Evolutionary conservation across 1,284 basidiomycete genomes (phyloP).

Genomic region (Apiotrichum brassicae): DNA sequence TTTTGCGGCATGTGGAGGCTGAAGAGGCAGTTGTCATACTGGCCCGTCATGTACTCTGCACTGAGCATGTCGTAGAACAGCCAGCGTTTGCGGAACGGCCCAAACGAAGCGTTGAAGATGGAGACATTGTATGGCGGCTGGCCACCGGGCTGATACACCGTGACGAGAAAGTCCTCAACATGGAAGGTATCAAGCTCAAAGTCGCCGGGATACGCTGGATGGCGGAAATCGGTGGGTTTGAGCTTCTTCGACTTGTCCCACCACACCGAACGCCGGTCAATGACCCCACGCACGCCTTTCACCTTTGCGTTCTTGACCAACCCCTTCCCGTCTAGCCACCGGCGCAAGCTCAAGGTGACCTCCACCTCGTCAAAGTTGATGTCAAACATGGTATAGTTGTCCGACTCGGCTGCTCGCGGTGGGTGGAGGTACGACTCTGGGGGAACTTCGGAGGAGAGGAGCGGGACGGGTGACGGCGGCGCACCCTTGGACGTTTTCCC

Average conservation of each 20-base stretch:
- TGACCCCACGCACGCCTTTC: constrained; percentile 86
- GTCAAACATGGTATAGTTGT: constrained; percentile 82
- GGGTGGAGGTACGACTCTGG: constrained; percentile 33
- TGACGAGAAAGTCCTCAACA: constrained; percentile 88
- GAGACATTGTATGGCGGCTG: constrained; percentile 93
- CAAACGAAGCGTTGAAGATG: constrained; percentile 89
- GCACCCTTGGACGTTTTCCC: constrained; percentile 27
- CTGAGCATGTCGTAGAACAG: constrained; percentile 86
- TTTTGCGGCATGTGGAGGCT: constrained; percentile 95
- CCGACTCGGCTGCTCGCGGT: constrained; percentile 24
- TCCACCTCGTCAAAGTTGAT: constrained; percentile 90
- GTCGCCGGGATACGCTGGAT: constrained; percentile 67
- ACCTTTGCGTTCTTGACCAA: constrained; percentile 83
- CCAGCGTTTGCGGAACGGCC: constrained; percentile 84
- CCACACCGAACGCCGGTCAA: constrained; percentile 82
- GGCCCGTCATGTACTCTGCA: constrained; percentile 91
- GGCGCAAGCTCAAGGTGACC: constrained; percentile 83
- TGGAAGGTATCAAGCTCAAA: constrained; percentile 86
- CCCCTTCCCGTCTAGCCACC: constrained; percentile 95
- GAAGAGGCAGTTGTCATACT: constrained; percentile 96
- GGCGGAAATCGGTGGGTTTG: constrained; percentile 74
- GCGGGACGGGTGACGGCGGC: constrained; percentile 34
- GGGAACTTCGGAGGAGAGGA: constrained; percentile 34
- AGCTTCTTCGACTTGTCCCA: constrained; percentile 75
- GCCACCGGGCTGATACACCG: constrained; percentile 85